Percentiles rank a stretch among this genome's conserved stretches.
phyloP scores from a whole-genome alignment of 495 filamentous ascomycete species.

The Penicillium salamii region DNA sequence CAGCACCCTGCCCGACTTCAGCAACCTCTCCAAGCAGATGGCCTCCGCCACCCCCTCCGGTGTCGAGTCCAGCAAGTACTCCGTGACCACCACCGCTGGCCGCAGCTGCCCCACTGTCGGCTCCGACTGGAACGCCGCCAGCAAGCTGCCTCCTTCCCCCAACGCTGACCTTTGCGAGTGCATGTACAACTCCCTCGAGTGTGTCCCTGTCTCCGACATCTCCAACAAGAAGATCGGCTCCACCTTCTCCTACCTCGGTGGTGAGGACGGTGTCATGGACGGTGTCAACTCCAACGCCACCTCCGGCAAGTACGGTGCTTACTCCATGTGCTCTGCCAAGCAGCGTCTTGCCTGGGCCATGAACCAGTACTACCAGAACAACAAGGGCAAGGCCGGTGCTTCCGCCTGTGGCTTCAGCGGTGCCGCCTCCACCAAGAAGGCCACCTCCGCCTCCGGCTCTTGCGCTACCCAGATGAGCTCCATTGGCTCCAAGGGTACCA shows the following conservation, averaged over 20 bases:
- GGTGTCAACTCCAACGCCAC: conserved; percentile 69
- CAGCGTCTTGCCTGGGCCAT: conserved; percentile 82
- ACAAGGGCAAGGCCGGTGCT: conserved; percentile 40
- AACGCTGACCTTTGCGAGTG: conserved; percentile 77
- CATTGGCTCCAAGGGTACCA: conserved; percentile 61
- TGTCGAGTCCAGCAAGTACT: conserved; percentile 64
- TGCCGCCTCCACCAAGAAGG: conserved; percentile 48
- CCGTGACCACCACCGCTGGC: conserved; percentile 63
- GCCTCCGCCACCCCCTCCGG: conserved; percentile 62
- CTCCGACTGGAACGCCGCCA: conserved; percentile 66
- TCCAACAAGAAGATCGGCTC: conserved; percentile 53
- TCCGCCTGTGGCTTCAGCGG: conserved; percentile 71
- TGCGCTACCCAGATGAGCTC: conserved; percentile 59
- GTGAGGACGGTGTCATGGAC: conserved; percentile 52
- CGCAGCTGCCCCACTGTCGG: conserved; percentile 68
- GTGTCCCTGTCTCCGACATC: conserved; percentile 58
- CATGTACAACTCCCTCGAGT: conserved; percentile 74
- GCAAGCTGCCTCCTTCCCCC: conserved; percentile 77
- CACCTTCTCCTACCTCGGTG: conserved; percentile 77
- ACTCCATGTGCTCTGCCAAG: conserved; percentile 77
- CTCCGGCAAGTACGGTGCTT: conserved; percentile 78
- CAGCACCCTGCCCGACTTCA: conserved; percentile 69
- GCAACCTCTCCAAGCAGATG: conserved; percentile 68
- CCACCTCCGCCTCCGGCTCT: conserved; percentile 42
- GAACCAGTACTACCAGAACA: conserved; percentile 71